These are phyloP conservation scores for Pyronema omphalodes DNA, from an alignment of 495 filamentous ascomycete genomes.

Conservation along the genomic window DNA sequence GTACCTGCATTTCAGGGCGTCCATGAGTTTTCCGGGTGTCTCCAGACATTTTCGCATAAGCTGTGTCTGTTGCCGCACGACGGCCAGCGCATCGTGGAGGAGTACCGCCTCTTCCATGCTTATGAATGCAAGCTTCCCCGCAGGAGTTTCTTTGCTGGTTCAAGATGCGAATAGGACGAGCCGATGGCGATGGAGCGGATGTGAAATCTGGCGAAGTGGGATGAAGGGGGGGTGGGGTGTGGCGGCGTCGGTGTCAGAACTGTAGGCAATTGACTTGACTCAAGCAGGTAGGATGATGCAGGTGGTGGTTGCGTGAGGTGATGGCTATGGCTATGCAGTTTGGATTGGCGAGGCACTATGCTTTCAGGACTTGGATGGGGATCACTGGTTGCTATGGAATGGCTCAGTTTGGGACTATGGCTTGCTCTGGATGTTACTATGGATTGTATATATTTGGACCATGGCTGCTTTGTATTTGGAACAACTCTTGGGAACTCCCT, in stretches of 20 bases:
- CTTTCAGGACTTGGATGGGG: too few species aligned
- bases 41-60: slow-evolving; percentile 97
- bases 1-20: slow-evolving; percentile 97
- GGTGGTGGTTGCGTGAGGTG: background rate
- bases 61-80: slow-evolving; percentile 86
- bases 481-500: too few species aligned
- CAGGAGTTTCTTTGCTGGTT: background rate
- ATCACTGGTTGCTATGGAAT: too few species aligned
- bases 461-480: too few species aligned
- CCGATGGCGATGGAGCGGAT: background rate
- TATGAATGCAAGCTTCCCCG: background rate
- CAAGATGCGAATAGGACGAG: background rate
- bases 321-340: background rate
- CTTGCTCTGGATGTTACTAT: too few species aligned
- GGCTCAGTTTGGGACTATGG: too few species aligned
- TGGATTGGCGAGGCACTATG: background rate
- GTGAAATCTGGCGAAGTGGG: too few species aligned
- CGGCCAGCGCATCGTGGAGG: slow-evolving; percentile 87
- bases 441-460: too few species aligned
- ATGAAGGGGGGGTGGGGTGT: background rate
- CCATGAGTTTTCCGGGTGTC: slow-evolving; percentile 96
- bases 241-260: background rate
- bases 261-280: background rate
- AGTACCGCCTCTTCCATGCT: slow-evolving; percentile 25
- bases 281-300: background rate